Base-by-base conservation (phyloP, 345 rosid genomes). In the Sonneratia alba region DNA sequence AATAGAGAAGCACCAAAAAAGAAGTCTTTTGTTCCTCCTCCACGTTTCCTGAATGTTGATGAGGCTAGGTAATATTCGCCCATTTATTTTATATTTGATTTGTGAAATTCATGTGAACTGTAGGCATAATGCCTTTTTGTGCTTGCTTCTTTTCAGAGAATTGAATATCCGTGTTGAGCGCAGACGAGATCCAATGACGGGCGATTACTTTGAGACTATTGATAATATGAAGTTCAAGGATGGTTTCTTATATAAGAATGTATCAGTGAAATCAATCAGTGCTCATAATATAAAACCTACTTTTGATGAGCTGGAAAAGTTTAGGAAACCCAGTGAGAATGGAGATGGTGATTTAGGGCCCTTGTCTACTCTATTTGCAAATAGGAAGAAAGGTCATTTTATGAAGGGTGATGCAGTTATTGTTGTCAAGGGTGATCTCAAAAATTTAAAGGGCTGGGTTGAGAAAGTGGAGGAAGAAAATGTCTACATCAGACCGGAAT, bases 381-480 rank as follows among this genome's bases (percentile, higher is more conserved):
- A 90, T 76, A 83, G 99, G 83, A 92, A 95, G 87, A 95, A 87
- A 81, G 97, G 99, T 49, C 99, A 95, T 78, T 95, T 95, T 76
- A 85, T 92, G 96, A 92, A 92, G 85, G 99, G 99, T 57, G 99
- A 92, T 81, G 91, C 98, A 45, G 97, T 95, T 75, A 92, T 95
- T 74, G 78, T 95, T 76, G 76, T 95, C 81, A 95, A 90, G 83
- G 98, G 99, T 36, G 99, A 95, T 83, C 83, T 95, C 8, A 95
- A 88, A 81, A 90, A 86, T 78, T 84, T 95, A 68, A 92, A 95
- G 83, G 99, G 99, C 70, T 87, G 98, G 98, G 96, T 92, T 70
- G 98, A 95, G 88, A 95, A 95, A 81, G 99, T 92, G 49, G 99
- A 95, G 76, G 98, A 95, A 85, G 96, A 92, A 74, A 92, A 84